A percentile compares a stretch with the other conserved stretches of the same genome.
Conservation (phyloP, 495 filamentous ascomycete genomes). For the Tetracladium setigerum region DNA sequence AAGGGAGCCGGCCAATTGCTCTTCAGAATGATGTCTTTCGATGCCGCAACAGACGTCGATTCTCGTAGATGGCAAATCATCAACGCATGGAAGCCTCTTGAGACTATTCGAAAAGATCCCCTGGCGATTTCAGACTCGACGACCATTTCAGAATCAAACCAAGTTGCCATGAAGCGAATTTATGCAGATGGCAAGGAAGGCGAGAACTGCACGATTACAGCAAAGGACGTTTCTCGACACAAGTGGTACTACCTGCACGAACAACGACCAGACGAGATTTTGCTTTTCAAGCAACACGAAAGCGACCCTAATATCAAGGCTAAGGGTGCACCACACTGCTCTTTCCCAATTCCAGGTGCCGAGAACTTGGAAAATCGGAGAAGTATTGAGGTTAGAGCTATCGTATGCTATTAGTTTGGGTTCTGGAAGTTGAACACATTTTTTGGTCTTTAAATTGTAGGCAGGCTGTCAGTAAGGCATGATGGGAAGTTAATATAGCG, state of each 20-base stretch:
- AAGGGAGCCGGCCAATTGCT: constrained; percentile 47
- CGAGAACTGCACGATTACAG: constrained; percentile 4
- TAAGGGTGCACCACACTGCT: constrained; percentile 42
- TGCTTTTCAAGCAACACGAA: constrained; percentile 57
- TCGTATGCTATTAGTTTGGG: constrained; percentile 21
- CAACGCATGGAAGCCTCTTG: constrained; percentile 62
- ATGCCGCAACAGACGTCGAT: constrained; percentile 48
- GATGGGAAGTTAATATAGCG: too few species aligned
- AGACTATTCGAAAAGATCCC: constrained; percentile 46
- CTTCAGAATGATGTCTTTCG: constrained; percentile 51
- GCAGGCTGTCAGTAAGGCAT: too few species aligned
- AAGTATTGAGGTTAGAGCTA: constrained; percentile 49
- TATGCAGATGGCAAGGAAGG: constrained; percentile 33
- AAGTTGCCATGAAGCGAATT: constrained; percentile 38
- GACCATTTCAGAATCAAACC: constrained; percentile 36
- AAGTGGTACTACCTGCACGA: constrained; percentile 45
- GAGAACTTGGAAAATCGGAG: constrained; percentile 36
- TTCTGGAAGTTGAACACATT: too few species aligned
- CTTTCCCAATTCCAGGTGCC: constrained; percentile 43
- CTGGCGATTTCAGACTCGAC: constrained; percentile 43
- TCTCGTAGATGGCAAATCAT: constrained; percentile 54
- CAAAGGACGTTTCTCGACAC: constrained; percentile 15
- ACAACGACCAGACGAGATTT: constrained; percentile 45
- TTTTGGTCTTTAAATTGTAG: too few species aligned
- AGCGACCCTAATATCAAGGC: constrained; percentile 38